Percentiles rank a stretch among this genome's conserved stretches.
Conservation (phyloP, 495 filamentous ascomycete genomes). For the Alectoria sarmentosa region DNA sequence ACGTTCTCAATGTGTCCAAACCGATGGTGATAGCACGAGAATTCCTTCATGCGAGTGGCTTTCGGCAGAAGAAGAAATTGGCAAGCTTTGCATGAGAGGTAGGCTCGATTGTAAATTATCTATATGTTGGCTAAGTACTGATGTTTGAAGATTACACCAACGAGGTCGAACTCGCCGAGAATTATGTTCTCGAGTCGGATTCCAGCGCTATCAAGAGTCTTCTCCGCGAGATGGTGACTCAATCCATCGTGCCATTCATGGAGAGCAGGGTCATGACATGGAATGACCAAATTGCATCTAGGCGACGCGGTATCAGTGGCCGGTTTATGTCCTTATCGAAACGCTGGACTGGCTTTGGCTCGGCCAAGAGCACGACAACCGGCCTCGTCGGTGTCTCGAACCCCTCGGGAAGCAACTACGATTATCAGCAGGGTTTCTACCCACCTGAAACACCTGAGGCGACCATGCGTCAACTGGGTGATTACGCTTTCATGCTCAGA, state of each 20-base stretch:
- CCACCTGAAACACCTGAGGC: conserved; percentile 78
- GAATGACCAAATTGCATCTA: conserved; percentile 97
- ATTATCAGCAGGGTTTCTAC: conserved; percentile 70
- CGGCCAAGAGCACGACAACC: conserved; percentile 36
- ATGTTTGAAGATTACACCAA: conserved; percentile 30
- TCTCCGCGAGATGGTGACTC: conserved; percentile 85
- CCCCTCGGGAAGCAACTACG: conserved; percentile 59
- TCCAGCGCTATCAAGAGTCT: conserved; percentile 78
- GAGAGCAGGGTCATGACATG: conserved; percentile 81
- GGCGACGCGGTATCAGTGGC: conserved; percentile 76
- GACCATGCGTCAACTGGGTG: conserved; percentile 84
- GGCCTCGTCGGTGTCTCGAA: conserved; percentile 36
- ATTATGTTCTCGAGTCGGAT: conserved; percentile 88
- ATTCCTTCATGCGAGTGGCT: conserved; percentile 81
- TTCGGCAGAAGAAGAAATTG: conserved; percentile 77
- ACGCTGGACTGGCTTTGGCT: conserved; percentile 74
- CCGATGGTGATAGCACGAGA: conserved; percentile 84
- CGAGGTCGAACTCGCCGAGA: conserved; percentile 61
- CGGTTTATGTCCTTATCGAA: conserved; percentile 89
- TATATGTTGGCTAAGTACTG: conserved; percentile 23
- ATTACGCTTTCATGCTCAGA: conserved; percentile 92
- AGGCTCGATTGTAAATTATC: conserved; percentile 19
- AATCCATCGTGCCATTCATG: conserved; percentile 91
- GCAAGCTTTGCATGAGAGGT: conserved; percentile 59
- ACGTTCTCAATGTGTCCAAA: conserved; percentile 75